Conservation (phyloP, 2,329 filamentous ascomycete species). For the Colletotrichum ledebouriae region DNA sequence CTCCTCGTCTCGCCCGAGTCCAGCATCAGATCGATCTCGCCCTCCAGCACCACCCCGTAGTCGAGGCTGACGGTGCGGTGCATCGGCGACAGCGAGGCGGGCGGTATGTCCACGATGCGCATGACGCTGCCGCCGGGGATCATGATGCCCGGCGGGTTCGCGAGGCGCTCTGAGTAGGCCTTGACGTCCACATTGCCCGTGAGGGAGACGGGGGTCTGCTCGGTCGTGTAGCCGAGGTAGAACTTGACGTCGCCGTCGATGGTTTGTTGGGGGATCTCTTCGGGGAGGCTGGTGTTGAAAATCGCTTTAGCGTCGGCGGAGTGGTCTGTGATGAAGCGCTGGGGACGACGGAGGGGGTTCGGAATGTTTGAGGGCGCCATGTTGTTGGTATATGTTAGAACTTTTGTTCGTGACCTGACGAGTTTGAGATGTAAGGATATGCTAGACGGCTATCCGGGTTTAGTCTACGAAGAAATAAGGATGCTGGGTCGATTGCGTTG, state of each 20-base stretch:
- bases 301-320: constrained; percentile 50
- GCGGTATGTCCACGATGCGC: constrained; percentile 63
- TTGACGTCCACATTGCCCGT: constrained; percentile 44
- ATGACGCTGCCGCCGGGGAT: constrained; percentile 57
- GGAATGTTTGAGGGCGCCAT: constrained; percentile 24
- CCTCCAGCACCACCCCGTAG: constrained; percentile 69
- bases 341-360: constrained; percentile 39
- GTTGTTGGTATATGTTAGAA: background rate
- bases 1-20: constrained; percentile 62
- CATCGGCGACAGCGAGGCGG: constrained; percentile 54
- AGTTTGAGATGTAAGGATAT: no score
- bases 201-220: constrained; percentile 45
- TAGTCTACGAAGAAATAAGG: background rate
- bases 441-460: background rate
- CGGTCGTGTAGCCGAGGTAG: constrained; percentile 47
- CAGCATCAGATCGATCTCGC: constrained; percentile 64
- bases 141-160: constrained; percentile 47
- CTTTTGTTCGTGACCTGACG: background rate
- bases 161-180: constrained; percentile 44
- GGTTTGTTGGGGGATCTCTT: constrained; percentile 43
- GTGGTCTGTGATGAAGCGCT: constrained; percentile 53
- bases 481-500: background rate
- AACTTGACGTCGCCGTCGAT: constrained; percentile 44
- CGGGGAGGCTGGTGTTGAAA: constrained; percentile 49
- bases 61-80: constrained; percentile 69